Evolutionary conservation across 768 basidiomycete genomes (phyloP).

Genomic region (Mycena floridula): DNA sequence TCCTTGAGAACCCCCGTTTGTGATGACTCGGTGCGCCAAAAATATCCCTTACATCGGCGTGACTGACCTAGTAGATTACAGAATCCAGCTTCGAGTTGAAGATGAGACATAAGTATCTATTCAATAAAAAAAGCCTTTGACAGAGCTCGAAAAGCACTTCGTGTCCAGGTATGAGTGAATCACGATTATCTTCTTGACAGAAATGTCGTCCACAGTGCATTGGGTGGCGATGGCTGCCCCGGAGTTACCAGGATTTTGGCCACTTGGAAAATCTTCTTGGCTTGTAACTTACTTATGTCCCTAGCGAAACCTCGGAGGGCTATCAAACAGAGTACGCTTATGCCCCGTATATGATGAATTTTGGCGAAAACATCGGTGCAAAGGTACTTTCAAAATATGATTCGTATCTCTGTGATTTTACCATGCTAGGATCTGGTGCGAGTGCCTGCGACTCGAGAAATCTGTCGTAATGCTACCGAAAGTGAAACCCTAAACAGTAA

Average conservation of each 20-base stretch:
- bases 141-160: neutral
- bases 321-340: neutral
- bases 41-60: neutral
- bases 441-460: too few species aligned
- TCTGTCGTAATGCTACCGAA: too few species aligned
- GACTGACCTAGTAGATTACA: neutral
- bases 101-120: neutral
- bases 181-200: neutral
- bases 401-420: too few species aligned
- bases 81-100: neutral
- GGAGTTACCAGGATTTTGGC: neutral
- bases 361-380: too few species aligned
- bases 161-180: too few species aligned
- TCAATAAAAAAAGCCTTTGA: neutral
- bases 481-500: too few species aligned
- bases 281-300: neutral
- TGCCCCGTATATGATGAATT: neutral
- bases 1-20: neutral
- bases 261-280: neutral
- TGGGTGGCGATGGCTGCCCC: neutral
- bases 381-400: too few species aligned
- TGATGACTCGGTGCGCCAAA: constrained; percentile 2
- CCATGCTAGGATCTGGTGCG: too few species aligned
- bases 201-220: neutral
- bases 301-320: neutral